Percentiles rank a stretch among this genome's conserved stretches.
Evolutionary conservation across 345 rosid genomes (phyloP).

Genomic region (Melaleuca alternifolia): DNA sequence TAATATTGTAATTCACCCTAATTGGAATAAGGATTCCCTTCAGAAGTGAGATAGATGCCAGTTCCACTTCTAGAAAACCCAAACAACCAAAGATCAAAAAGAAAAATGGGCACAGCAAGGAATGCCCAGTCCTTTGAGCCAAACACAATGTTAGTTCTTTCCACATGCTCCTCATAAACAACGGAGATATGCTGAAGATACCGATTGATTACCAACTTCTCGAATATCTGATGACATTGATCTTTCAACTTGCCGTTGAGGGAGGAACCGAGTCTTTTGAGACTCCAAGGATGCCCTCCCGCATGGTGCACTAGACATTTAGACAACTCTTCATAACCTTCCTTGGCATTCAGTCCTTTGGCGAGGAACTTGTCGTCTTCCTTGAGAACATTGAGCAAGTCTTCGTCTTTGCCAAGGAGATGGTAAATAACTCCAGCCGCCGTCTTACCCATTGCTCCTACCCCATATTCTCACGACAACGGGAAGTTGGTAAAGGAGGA

Average conservation of each 20-base stretch:
- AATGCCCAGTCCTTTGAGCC: background rate
- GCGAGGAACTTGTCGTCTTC: background rate
- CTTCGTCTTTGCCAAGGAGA: background rate
- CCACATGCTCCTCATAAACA: background rate
- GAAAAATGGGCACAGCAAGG: background rate
- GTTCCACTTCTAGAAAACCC: background rate
- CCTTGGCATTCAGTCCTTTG: background rate
- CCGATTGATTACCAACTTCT: background rate
- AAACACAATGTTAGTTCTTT: background rate
- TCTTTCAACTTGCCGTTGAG: background rate
- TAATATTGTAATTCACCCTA: background rate
- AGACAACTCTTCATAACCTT: background rate
- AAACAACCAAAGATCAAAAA: background rate
- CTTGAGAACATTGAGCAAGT: background rate
- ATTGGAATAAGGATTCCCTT: background rate
- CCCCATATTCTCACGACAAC: background rate
- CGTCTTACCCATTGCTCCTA: conserved; percentile 4
- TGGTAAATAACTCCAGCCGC: background rate
- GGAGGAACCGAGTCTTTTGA: background rate
- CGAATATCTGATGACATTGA: background rate
- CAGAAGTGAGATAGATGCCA: background rate
- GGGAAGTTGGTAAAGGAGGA: background rate
- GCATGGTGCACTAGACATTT: background rate
- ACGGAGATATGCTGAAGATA: background rate
- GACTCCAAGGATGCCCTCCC: background rate